phyloP scores from a whole-genome alignment of 2,329 filamentous ascomycete species.

The Ceratocystis cubensis region DNA sequence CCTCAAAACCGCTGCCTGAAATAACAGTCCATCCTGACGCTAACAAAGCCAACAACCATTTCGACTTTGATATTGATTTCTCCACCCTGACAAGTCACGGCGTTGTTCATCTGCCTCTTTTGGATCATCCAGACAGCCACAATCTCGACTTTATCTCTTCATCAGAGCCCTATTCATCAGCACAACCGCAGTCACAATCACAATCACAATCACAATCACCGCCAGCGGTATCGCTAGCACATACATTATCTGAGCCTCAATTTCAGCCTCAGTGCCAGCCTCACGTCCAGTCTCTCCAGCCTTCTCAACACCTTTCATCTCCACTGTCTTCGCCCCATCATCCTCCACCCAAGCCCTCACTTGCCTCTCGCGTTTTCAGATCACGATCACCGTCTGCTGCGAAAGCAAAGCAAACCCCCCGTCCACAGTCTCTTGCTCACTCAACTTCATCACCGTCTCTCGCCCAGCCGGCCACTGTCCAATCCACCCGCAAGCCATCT shows the following conservation, averaged over 20 bases:
- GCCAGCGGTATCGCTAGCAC: constrained; percentile 18
- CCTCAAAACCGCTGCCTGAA: background rate
- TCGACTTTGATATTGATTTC: constrained; percentile 10
- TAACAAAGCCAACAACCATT: background rate
- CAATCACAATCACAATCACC: constrained; percentile 16
- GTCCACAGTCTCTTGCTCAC: constrained; percentile 20
- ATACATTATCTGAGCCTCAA: background rate
- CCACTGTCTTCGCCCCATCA: background rate
- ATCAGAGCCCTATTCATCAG: background rate
- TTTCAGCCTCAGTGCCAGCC: background rate
- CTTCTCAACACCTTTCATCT: background rate
- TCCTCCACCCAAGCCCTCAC: background rate
- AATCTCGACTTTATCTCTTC: background rate
- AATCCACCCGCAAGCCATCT: constrained; percentile 43
- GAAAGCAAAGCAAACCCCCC: constrained; percentile 23
- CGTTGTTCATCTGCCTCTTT: constrained; percentile 16
- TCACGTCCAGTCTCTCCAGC: background rate
- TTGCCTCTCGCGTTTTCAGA: constrained; percentile 19
- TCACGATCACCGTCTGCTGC: constrained; percentile 23
- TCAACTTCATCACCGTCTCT: constrained; percentile 24
- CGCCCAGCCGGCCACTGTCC: constrained; percentile 23
- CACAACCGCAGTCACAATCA: background rate
- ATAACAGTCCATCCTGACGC: background rate
- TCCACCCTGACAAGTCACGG: constrained; percentile 1
- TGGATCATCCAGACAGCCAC: constrained; percentile 11